Evolutionary conservation across 1,284 basidiomycete species (phyloP).

Genomic region (Boletus semigastroideus): DNA sequence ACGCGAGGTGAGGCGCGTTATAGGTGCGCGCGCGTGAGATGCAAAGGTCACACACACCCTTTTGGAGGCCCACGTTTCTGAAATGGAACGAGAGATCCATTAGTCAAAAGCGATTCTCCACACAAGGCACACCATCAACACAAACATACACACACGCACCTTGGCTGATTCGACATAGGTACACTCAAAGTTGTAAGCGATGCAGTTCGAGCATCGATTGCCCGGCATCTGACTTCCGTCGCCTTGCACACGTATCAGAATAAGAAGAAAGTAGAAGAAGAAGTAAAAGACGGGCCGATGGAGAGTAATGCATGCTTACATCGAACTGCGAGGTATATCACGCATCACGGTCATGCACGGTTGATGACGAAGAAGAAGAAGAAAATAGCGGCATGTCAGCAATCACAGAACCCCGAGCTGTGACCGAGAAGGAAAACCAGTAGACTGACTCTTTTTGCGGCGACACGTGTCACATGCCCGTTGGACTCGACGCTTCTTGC

Average conservation of each 20-base stretch:
- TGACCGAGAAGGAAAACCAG: not conserved
- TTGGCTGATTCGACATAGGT: constrained; percentile 76
- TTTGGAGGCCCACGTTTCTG: constrained; percentile 86
- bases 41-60: constrained; percentile 46
- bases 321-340: constrained; percentile 43
- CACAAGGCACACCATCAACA: not conserved
- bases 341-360: too few species aligned
- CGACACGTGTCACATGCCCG: constrained; percentile 76
- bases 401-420: not conserved
- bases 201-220: constrained; percentile 77
- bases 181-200: constrained; percentile 70
- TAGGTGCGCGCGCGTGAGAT: not conserved
- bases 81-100: not conserved
- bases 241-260: constrained; percentile 34
- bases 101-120: not conserved
- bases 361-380: too few species aligned
- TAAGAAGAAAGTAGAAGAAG: not conserved
- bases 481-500: constrained; percentile 69
- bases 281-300: too few species aligned
- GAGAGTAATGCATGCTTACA: constrained; percentile 42
- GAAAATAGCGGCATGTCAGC: constrained; percentile 7
- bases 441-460: constrained; percentile 70
- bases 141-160: constrained; percentile 38
- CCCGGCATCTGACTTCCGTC: constrained; percentile 65
- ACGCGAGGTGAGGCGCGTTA: too few species aligned